These are phyloP conservation scores for Starmerella gropengiesseri DNA, from an alignment of 805 yeast genomes.

Conservation along the genomic window DNA sequence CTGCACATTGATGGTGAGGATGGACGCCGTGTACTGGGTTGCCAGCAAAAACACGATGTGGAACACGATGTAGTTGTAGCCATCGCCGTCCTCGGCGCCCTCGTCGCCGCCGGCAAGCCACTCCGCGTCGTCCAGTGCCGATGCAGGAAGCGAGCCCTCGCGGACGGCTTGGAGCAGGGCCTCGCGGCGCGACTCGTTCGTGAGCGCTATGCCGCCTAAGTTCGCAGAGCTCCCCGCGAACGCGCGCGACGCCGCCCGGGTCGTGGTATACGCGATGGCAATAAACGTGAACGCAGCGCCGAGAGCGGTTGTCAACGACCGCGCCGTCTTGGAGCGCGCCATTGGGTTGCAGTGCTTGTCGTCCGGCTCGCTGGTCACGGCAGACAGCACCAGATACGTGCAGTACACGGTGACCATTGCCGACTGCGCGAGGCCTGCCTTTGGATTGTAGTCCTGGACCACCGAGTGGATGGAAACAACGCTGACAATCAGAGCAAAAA, in stretches of 20 bases:
- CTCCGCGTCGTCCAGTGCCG: conserved; percentile 67
- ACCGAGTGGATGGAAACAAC: conserved; percentile 64
- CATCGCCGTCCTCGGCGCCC: conserved; percentile 14
- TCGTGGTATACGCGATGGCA: conserved; percentile 94
- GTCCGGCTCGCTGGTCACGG: conserved; percentile 94
- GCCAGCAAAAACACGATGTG: conserved; percentile 89
- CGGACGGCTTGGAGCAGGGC: conserved; percentile 92
- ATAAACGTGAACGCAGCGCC: conserved; percentile 91
- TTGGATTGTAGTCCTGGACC: conserved; percentile 85
- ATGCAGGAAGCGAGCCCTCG: conserved; percentile 87
- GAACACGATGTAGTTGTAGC: conserved; percentile 40
- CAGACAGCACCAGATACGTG: conserved; percentile 80
- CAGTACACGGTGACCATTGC: conserved; percentile 93
- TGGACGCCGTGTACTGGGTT: conserved; percentile 91
- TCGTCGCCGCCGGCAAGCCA: conserved; percentile 42
- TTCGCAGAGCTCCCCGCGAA: conserved; percentile 41
- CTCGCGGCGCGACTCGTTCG: conserved; percentile 42
- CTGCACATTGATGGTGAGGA: conserved; percentile 82
- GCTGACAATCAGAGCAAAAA: conserved; percentile 55
- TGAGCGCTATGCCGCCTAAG: conserved; percentile 24
- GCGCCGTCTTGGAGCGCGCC: conserved; percentile 76
- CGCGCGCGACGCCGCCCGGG: conserved; percentile 72
- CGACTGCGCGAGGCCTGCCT: conserved; percentile 91
- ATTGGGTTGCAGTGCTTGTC: conserved; percentile 86
- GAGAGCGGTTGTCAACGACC: conserved; percentile 73